Evolutionary conservation across 2,329 filamentous ascomycete species (phyloP).

Genomic region (Cytospora piceicola): DNA sequence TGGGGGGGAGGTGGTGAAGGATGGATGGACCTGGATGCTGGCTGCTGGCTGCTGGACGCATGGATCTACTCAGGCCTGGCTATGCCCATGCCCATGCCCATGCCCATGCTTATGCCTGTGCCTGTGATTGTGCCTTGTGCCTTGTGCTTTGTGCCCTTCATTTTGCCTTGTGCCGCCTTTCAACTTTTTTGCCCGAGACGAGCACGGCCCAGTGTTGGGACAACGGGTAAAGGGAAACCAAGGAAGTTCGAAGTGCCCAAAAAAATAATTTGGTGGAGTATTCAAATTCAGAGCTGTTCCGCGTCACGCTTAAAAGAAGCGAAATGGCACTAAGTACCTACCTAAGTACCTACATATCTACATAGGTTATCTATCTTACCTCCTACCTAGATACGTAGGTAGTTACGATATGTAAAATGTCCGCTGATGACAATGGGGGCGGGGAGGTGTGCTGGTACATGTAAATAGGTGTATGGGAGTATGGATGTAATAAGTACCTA

Average conservation of each 20-base stretch:
- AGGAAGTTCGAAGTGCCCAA: background rate
- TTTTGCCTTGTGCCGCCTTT: no score
- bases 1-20: background rate
- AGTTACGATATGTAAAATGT: background rate
- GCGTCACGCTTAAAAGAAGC: constrained; percentile 22
- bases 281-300: constrained; percentile 8
- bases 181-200: no score
- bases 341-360: no score
- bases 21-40: background rate
- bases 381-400: no score
- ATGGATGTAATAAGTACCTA: no score
- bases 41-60: background rate
- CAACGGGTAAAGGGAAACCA: background rate
- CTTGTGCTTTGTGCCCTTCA: background rate
- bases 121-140: background rate
- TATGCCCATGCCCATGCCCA: background rate
- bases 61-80: background rate
- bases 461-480: no score
- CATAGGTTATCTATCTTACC: no score
- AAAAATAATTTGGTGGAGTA: background rate
- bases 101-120: background rate
- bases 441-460: background rate
- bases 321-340: constrained; percentile 16
- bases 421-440: background rate
- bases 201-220: no score